Evolutionary conservation across 2,329 filamentous ascomycete genomes (phyloP), one percentile per base, ranked within the genome.

Genomic region (Penicillium sclerotigenum): DNA sequence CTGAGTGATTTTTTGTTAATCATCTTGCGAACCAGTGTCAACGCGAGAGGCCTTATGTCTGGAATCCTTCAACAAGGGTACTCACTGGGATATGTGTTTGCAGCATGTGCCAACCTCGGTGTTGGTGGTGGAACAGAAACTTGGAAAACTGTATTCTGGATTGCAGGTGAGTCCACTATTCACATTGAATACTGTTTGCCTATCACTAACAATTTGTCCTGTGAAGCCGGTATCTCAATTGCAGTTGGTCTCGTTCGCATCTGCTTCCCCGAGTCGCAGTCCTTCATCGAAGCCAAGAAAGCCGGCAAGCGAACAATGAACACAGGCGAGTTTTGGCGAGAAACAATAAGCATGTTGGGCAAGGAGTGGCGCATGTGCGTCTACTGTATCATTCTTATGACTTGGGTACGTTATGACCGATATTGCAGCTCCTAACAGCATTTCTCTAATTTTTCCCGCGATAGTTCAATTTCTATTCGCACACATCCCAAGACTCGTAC

Each of bases 51-150:
- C 64, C 78, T 94, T 36, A 89, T 94, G 83, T 90, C 87, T 14
- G 90, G 90, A 52, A 88, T 94, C 48, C 75, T 93, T 18, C 90
- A 94, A 67, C 89, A 91, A 72, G 90, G 90, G 2, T 92, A 91
- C 70, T 87, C 87, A 0, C 82, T 91, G 60, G 90, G 90, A 31
- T 93, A 93, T 67, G 84, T 94, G 38, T 80, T 91, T 59, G 90
- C 90, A 6, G 89, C 89, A 38, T 70, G 67, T 58, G 85, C 84
- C 65, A 91, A 89, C 62, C 82, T 91, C 38, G 87, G 87, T 47
- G 87, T 91, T 16, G 87, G 88, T 31, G 87, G 71, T 40, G 52
- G 28, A 7, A 70, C 65, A 6, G 66, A 73, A 0, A 71, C 80
- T 41, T 92, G 87, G 88, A 91, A 90, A 77, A 88, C 79, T 0